Conservation (phyloP, 495 filamentous ascomycete species). For the Acidomyces sp. region DNA sequence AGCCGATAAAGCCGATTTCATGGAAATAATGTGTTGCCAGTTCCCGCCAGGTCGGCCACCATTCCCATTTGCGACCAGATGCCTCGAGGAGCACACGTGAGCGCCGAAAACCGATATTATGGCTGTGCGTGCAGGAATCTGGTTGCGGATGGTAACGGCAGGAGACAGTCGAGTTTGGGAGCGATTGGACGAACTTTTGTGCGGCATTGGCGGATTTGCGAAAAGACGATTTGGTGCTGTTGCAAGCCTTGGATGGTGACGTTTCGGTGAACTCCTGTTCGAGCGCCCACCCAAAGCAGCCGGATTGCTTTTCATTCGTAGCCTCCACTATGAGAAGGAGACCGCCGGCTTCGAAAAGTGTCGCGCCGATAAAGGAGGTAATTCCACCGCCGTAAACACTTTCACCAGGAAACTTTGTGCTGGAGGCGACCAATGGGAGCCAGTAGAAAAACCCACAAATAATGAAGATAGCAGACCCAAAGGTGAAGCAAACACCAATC, state of each 20-base stretch:
- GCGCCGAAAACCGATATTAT: slow-evolving; percentile 11
- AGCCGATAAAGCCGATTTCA: slow-evolving; percentile 17
- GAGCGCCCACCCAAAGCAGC: slow-evolving; percentile 10
- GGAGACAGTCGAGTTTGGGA: slow-evolving; percentile 5
- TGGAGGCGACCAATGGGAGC: slow-evolving; percentile 5
- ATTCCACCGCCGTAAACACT: slow-evolving; percentile 11
- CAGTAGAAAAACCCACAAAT: slow-evolving; percentile 12
- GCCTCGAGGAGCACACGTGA: slow-evolving; percentile 7
- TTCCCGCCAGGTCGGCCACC: slow-evolving; percentile 19
- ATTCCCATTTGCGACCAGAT: slow-evolving; percentile 15
- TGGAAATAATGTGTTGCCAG: slow-evolving; percentile 14
- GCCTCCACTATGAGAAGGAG: slow-evolving; percentile 16
- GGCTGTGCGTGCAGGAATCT: slow-evolving; percentile 14
- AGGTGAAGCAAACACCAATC: slow-evolving; percentile 14
- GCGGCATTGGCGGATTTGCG: slow-evolving; percentile 1
- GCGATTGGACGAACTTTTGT: slow-evolving; percentile 11
- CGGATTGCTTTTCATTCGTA: slow-evolving; percentile 16
- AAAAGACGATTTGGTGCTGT: background rate
- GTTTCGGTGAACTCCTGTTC: slow-evolving; percentile 17
- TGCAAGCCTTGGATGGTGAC: slow-evolving; percentile 10
- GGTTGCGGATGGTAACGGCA: slow-evolving; percentile 4
- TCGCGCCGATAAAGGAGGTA: slow-evolving; percentile 15
- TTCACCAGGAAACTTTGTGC: slow-evolving; percentile 1
- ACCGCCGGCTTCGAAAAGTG: slow-evolving; percentile 15
- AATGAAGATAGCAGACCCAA: slow-evolving; percentile 17